Conservation (phyloP, 768 basidiomycete genomes). For the Chalciporus sphaerocephalus region DNA sequence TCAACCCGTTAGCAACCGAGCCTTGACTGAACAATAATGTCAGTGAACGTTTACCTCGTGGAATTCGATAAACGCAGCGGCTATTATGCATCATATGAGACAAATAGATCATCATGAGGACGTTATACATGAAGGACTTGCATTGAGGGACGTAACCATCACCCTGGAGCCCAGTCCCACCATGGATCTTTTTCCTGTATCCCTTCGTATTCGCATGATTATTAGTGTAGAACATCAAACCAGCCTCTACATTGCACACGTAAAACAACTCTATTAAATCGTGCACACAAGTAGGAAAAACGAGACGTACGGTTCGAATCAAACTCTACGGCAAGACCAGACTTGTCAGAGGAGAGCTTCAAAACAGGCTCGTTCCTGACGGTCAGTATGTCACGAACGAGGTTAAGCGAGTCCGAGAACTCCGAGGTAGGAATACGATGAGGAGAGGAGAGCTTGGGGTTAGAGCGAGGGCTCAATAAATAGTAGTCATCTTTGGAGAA, state of each 20-base stretch:
- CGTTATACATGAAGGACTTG: too few species aligned
- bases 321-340: slow-evolving; percentile 58
- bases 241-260: slow-evolving; percentile 46
- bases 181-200: slow-evolving; percentile 70
- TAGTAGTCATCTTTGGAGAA: slow-evolving; percentile 60
- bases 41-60: slow-evolving; percentile 47
- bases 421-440: slow-evolving; percentile 44
- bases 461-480: slow-evolving; percentile 40
- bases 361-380: slow-evolving; percentile 42
- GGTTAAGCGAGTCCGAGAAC: slow-evolving; percentile 42
- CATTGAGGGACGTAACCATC: slow-evolving; percentile 58
- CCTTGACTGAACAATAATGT: accelerated
- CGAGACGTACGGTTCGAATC: slow-evolving; percentile 62
- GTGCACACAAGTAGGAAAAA: neutral
- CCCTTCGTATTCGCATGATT: slow-evolving; percentile 44
- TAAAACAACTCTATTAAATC: neutral
- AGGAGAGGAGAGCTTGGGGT: slow-evolving; percentile 36
- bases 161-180: slow-evolving; percentile 57
- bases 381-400: slow-evolving; percentile 34
- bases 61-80: slow-evolving; percentile 65
- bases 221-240: slow-evolving; percentile 73
- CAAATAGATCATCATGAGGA: too few species aligned
- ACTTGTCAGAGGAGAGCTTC: slow-evolving; percentile 50
- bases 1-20: neutral
- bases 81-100: slow-evolving; percentile 30